Percentiles rank a stretch among this genome's conserved stretches.
Conservation (phyloP, 2,329 filamentous ascomycete genomes). For the Pseudogymnoascus sp. region DNA sequence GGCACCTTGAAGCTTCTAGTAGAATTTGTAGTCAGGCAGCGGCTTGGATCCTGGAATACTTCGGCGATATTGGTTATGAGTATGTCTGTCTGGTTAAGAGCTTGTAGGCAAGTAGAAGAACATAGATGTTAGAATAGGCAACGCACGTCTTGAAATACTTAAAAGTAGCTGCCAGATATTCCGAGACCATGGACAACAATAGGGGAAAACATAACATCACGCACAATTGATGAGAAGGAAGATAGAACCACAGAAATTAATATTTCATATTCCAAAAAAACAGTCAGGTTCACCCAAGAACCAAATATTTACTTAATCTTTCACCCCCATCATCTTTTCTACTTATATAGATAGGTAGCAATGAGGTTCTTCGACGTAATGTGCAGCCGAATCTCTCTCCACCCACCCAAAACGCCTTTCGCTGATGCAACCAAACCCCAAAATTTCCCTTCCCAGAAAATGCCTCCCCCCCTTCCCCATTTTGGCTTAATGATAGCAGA, state of each 20-base stretch:
- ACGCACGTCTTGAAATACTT: background rate
- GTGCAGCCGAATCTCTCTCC: background rate
- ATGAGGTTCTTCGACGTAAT: background rate
- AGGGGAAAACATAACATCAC: background rate
- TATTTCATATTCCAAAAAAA: constrained; percentile 1
- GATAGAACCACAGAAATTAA: background rate
- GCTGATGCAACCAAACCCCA: background rate
- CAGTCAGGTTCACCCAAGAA: background rate
- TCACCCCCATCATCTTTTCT: background rate
- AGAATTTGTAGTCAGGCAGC: background rate
- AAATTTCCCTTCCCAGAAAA: background rate
- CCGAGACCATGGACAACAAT: background rate
- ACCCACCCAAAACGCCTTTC: background rate
- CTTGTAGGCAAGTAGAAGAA: background rate
- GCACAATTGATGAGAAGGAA: background rate
- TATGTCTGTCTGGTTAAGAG: background rate
- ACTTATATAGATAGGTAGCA: background rate
- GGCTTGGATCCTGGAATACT: background rate
- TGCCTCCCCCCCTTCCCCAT: background rate
- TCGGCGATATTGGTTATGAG: background rate
- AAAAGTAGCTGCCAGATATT: background rate
- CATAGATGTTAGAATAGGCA: background rate
- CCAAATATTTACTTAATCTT: background rate
- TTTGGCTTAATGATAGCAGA: background rate
- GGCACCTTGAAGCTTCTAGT: background rate